Percentiles rank a stretch among this genome's conserved stretches.
phyloP scores from a whole-genome alignment of 2,329 filamentous ascomycete species.

The Neoascochyta sp. region DNA sequence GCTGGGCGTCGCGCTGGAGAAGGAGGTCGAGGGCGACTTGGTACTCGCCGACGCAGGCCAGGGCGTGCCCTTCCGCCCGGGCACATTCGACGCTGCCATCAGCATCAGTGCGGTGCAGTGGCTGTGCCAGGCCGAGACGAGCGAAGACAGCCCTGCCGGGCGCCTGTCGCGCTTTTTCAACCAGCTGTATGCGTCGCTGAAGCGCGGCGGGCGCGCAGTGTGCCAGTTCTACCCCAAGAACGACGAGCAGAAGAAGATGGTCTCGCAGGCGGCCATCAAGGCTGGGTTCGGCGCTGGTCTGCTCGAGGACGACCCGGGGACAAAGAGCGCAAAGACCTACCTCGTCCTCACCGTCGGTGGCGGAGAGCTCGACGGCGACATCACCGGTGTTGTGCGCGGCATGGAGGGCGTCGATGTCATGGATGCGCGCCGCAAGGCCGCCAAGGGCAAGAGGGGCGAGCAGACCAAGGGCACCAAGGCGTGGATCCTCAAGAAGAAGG shows the following conservation, averaged over 20 bases:
- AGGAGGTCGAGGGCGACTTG: constrained; percentile 91
- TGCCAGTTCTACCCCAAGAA: constrained; percentile 99
- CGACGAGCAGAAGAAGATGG: constrained; percentile 85
- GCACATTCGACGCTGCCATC: constrained; percentile 91
- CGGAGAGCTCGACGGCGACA: constrained; percentile 64
- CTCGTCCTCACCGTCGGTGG: constrained; percentile 86
- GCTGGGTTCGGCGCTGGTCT: constrained; percentile 95
- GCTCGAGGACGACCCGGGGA: constrained; percentile 90
- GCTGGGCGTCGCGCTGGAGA: constrained; percentile 88
- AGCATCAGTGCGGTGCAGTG: constrained; percentile 96
- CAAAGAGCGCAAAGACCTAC: constrained; percentile 96
- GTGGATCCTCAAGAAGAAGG: constrained; percentile 83
- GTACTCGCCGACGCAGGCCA: constrained; percentile 93
- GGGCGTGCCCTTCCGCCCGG: constrained; percentile 87
- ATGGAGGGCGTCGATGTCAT: constrained; percentile 81
- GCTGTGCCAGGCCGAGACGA: constrained; percentile 93
- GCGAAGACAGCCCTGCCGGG: constrained; percentile 75
- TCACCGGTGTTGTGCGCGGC: constrained; percentile 82
- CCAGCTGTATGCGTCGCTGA: constrained; percentile 78
- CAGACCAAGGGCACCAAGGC: constrained; percentile 77
- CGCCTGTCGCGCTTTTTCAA: constrained; percentile 85
- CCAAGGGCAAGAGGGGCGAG: constrained; percentile 53
- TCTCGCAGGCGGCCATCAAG: constrained; percentile 81
- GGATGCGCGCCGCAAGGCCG: constrained; percentile 52
- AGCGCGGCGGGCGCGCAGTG: constrained; percentile 81